Base-by-base conservation (phyloP, 257 asterid genomes). In the Nicotiana tabacum region DNA sequence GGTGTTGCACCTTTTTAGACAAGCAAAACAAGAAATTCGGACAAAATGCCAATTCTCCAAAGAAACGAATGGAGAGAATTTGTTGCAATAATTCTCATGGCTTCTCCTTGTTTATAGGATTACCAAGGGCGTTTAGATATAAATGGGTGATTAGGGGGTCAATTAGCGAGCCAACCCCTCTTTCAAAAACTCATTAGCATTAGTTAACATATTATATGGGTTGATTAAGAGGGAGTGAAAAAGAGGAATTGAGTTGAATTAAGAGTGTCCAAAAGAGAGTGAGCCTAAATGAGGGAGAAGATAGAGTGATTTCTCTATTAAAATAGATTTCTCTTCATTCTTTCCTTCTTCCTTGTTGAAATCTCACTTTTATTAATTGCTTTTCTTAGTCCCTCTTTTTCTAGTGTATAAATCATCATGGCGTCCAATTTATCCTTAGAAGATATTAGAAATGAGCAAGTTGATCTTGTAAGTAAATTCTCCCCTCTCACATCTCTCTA, bases 221-320 rank as follows among this genome's bases (percentile, higher is more conserved):
- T 5, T 78, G 72, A 78, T 12, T 62, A 39, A 46, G 30, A 81
- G 83, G 78, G 61, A 65, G 76, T 39, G 35, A 46, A 60, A 72
- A 48, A 69, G 77, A 37, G 77, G 46, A 30, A 32, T 30, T 69
- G 57, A 3, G 6, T 53, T 60, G 66, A n/a, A 60, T 57, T 17
- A 18, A 18, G 12, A 39, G 67, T 9, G 10, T 70, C 21, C 29
- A 13, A 37, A 74, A 48, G 62, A 74, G 51, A 74, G 79, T 74
- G 79, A 74, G 79, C 61, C 9, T 48, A 74, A 57, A 74, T 24
- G 79, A 74, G 79, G 79, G 79, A 48, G 79, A 74, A 74, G 79
- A 72, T 7, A 24, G 17, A 70, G 58, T 10, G 58, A 35, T 35
- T 68, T 10, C 24, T 69, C 24, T 69, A 37, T 39, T 69, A 5